Evolutionary conservation across 768 basidiomycete genomes (phyloP), one percentile per base, ranked within the genome.

Genomic region (Amanita exitialis): DNA sequence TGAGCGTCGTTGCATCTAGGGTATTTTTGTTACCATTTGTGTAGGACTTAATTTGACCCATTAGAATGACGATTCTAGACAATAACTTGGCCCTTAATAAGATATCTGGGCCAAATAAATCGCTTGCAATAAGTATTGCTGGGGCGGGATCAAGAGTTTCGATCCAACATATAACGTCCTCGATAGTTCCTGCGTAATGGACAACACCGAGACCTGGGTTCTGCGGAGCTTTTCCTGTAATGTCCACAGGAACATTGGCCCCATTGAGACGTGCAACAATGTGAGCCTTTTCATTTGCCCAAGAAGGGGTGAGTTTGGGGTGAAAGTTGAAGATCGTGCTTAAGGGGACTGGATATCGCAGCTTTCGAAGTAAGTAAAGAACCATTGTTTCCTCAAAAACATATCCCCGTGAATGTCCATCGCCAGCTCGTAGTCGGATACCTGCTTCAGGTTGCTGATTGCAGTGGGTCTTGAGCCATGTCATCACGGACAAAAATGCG

Each of bases 11-110:
- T 21, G 56, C 30, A 45, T 45, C 27, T 28, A 45, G 27, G 28
- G 44, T 20, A 1, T 10, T 6, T 18, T 44, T 52, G 42, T 51
- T 49, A 32, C 45, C 36, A 2, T 28, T 1, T 32, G 47, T 55
- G 54, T 46, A 51, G 23, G 56, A 57, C 45, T 55, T 57, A 18
- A 21, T 13, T 46, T 57, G 54, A 52, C 55, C 56, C 56, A 57
- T 57, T 16, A 54, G n/a, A 25, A 56, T 20, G 54, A 56, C 46
- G 34, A 53, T 25, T 10, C 27, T 10, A 45, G 28, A 45, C 44
- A 1, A 45, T 45, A 45, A 6, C 44, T 30, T 45, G 30, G n/a
- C 44, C 21, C 21, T 42, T 42, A 42, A 9, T 42, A 42, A 42
- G 23, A 57, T 25, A 36, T 57, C 56, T 16, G 54, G 45, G 32